Base-by-base conservation (phyloP, 1,284 basidiomycete genomes). In the Pascua guehoae region DNA sequence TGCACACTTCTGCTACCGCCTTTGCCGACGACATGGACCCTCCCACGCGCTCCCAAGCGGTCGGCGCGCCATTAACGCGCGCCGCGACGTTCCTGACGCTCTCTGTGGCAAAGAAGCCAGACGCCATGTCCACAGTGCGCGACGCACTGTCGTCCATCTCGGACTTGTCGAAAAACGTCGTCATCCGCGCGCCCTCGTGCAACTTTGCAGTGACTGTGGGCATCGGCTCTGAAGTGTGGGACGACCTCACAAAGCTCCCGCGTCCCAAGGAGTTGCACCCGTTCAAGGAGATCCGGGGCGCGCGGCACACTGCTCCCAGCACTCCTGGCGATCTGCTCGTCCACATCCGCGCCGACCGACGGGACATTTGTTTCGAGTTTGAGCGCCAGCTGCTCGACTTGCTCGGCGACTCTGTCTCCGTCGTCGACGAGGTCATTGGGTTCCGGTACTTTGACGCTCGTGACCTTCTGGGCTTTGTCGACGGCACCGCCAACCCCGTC, bases 31-130 rank as follows among this genome's bases (percentile, higher is more conserved):
- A 32, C 24, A 32, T 32, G 24, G 24, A 32, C 24, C 24, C 24
- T 32, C 24, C 24, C 7, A 32, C 24, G 4, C 24, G 24, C 24
- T 32, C 52, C 41, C 62, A 60, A n/a, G 51, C 53, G 10, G 49
- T 60, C 51, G 47, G 17, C 9, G 54, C 48, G 40, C 51, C 56
- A 11, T 49, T 60, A n/a, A 60, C 56, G 8, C n/a, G n/a, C 8
- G 50, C 42, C 4, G 58, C 61, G 9, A 62, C 57, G 12, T 62
- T 62, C 41, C 49, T 71, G 45, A 64, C 69, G 48, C 62, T 67
- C 2, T 65, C 66, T 4, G 61, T 71, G 53, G 53, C 65, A 5
- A 24, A 51, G 16, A 18, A 17, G 8, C 32, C 46, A 0, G 49
- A 42, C 16, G 14, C 43, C 1, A 39, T 47, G 1, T 17, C 41